Base-by-base conservation (phyloP, 768 basidiomycete species). In the Russula sp. region DNA sequence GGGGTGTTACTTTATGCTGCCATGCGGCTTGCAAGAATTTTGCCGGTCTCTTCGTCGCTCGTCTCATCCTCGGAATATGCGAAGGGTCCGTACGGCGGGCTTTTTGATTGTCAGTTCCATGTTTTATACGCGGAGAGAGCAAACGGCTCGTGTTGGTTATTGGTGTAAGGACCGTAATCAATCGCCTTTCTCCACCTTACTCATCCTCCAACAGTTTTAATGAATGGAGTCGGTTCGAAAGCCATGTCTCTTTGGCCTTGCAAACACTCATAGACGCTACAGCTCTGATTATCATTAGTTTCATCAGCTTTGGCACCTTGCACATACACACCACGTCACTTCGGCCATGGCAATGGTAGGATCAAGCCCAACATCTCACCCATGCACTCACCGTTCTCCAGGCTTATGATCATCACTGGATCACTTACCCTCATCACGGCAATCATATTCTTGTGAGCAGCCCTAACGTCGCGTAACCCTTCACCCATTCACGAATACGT, bases 11-110 rank as follows among this genome's bases (percentile, higher is more conserved):
- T 1, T 74, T 90, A 7, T 79, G 78, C 44, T 74, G 76, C 5
- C 88, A 90, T 67, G 86, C 87, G 0, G 89, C 88, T 0, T 90
- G 88, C 78, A 86, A 76, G 68, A 84, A 83, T 70, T 90, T 90
- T 67, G 81, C 80, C 0, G 83, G 81, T 1, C 77, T 90, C 0
- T 83, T 90, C 61, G 79, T 79, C 14, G 83, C 84, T 28, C 81
- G 89, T 20, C 67, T 89, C 14, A 76, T 91, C 22, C 74, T 91
- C 5, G 89, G 89, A 30, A 81, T 84, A 75, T 90, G 88, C 69
- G 89, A 92, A 73, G 88, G 81, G 3, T 78, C 77, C 6, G 83
- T 67, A 90, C 89, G 0, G 85, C 90, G 1, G 89, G 88, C 0
- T 89, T 91, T 73, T 74, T 90, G 80, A 86, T 90, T 58, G 84